phyloP scores from a whole-genome alignment of 371 early-diverging fungal species.

The Rhizomucor pusillus region DNA sequence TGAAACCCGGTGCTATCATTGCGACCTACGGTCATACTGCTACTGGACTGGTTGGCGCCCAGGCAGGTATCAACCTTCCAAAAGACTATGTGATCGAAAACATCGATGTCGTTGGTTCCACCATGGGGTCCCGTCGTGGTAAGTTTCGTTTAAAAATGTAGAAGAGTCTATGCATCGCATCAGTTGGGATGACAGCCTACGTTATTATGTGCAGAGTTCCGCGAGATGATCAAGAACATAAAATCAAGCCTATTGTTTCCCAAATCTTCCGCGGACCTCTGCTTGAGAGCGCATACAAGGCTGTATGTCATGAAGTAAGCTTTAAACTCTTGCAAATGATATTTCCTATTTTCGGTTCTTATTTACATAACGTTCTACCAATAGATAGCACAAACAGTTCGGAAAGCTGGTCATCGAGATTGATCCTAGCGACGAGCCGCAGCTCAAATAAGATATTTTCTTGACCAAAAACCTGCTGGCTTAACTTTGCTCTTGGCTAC shows the following conservation, averaged over 20 bases:
- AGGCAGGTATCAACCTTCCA: not conserved
- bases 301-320: constrained; percentile 14
- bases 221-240: constrained; percentile 56
- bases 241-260: constrained; percentile 62
- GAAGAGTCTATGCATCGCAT: too few species aligned
- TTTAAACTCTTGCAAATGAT: too few species aligned
- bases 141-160: too few species aligned
- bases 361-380: not conserved
- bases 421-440: not conserved
- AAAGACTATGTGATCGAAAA: not conserved
- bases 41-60: not conserved
- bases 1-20: constrained; percentile 55
- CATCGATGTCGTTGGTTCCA: not conserved
- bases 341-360: not conserved
- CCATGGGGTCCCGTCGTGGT: not conserved
- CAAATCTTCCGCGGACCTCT: constrained; percentile 57
- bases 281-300: constrained; percentile 41
- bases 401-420: constrained; percentile 10
- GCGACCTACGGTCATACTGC: constrained; percentile 59
- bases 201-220: constrained; percentile 40
- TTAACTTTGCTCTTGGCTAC: too few species aligned
- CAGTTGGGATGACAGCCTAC: not conserved
- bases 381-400: constrained; percentile 4
- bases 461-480: too few species aligned
- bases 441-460: too few species aligned